Evolutionary conservation across 2,329 filamentous ascomycete genomes (phyloP), one percentile per base, ranked within the genome.

Genomic region (Orbilia brochopaga): DNA sequence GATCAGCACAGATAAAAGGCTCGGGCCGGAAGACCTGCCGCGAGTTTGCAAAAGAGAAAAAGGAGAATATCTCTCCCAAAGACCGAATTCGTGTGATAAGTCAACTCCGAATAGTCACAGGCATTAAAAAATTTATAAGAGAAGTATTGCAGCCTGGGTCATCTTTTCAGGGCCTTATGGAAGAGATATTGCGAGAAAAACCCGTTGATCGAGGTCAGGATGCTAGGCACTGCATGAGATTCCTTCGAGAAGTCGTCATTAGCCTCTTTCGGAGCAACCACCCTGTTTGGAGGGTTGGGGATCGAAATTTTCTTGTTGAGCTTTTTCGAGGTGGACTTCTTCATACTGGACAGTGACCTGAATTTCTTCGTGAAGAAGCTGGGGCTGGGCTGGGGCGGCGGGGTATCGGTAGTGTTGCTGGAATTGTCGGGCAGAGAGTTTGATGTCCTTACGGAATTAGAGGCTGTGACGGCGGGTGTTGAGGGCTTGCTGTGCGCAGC

Each of bases 361-460:
- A 21, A 57, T 11, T 17, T 19, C 56, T 61, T 59, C 53, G 55
- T 27, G 60, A 61, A 46, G 37, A 24, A 44, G 19, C 53, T 15
- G 54, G 53, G 42, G 44, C 27, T 35, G 23, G 48, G 37, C 44
- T 50, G 60, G 23, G 48, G 37, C 44, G 37, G 60, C 50, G 64
- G 55, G 48, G 64, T 61, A 17, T 60, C 59, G 60, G 55, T 63
- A 65, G 67, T 61, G 35, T 65, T 72, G 56, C 67, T 72, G 50
- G 67, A 65, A 48, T 61, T 61, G 59, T 72, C 67, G 32, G 67
- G 55, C 10, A 65, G 24, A 56, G 42, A 61, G 8, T 46, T 55
- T 23, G 67, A 61, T 3, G 60, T 61, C 6, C 46, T 15, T 4
- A 52, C 32, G 42, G 52, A n/a, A 4, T 54, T 35, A 48, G 56